Evolutionary conservation across 768 basidiomycete species (phyloP).

Genomic region (Termitomyces titanicus): DNA sequence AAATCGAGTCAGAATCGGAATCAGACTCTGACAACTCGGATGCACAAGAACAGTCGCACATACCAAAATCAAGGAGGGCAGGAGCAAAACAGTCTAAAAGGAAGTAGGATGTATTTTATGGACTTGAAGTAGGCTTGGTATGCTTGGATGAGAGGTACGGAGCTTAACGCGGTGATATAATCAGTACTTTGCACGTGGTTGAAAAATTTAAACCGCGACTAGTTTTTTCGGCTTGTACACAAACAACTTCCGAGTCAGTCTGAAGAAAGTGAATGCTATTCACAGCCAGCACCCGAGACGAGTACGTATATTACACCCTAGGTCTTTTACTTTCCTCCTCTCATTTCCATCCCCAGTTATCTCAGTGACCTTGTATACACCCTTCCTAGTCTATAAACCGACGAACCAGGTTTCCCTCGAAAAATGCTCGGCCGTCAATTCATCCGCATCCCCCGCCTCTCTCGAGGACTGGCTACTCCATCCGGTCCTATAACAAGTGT

Average conservation of each 20-base stretch:
- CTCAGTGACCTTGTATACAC: slow-evolving; percentile 91
- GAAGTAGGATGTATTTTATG: slow-evolving; percentile 7
- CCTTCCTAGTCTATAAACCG: slow-evolving; percentile 41
- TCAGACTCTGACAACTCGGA: slow-evolving; percentile 45
- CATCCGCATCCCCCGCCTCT: slow-evolving; percentile 43
- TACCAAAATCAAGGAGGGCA: slow-evolving; percentile 55
- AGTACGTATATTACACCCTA: slow-evolving; percentile 47
- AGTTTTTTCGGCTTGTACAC: slow-evolving; percentile 10
- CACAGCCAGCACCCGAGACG: slow-evolving; percentile 86
- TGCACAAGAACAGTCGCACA: slow-evolving; percentile 44
- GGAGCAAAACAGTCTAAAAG: slow-evolving; percentile 25
- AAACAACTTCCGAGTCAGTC: slow-evolving; percentile 13
- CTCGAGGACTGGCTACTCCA: slow-evolving; percentile 68
- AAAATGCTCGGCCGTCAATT: slow-evolving; percentile 60
- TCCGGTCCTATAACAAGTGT: slow-evolving; percentile 40
- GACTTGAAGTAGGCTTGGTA: background rate
- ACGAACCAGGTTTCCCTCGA: slow-evolving; percentile 13
- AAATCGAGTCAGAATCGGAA: slow-evolving; percentile 33
- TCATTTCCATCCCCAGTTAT: slow-evolving; percentile 51
- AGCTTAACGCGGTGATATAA: slow-evolving; percentile 40
- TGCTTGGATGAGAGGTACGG: too few relatives aligned
- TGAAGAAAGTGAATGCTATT: slow-evolving; percentile 62
- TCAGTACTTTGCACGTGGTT: slow-evolving; percentile 26
- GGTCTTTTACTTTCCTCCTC: slow-evolving; percentile 8
- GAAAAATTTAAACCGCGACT: slow-evolving; percentile 12